A percentile compares a stretch with the other conserved stretches of the same genome.
Evolutionary conservation across 2,329 filamentous ascomycete species (phyloP).

Genomic region (Exophiala mesophila): DNA sequence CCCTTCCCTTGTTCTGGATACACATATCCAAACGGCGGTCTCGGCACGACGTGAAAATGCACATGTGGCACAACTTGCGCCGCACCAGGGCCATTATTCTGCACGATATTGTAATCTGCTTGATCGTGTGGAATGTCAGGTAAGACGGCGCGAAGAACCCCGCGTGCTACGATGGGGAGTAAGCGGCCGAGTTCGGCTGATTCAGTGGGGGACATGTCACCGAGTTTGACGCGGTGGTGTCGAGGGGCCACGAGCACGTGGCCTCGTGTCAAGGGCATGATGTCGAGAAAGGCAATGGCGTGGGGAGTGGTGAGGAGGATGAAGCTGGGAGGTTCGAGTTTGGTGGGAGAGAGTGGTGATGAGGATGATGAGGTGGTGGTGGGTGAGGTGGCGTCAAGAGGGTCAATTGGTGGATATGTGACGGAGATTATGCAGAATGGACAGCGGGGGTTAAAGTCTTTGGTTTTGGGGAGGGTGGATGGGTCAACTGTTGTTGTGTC

Average conservation of each 20-base stretch:
- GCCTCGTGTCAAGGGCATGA: slow-evolving; percentile 76
- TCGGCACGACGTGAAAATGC: slow-evolving; percentile 90
- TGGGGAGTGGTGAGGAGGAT: slow-evolving; percentile 72
- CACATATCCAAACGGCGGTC: slow-evolving; percentile 49
- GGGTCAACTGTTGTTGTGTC: neutral
- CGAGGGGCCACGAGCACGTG: slow-evolving; percentile 81
- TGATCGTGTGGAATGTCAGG: slow-evolving; percentile 33
- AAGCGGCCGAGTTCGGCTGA: slow-evolving; percentile 53
- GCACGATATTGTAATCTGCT: slow-evolving; percentile 87
- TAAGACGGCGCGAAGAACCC: slow-evolving; percentile 67
- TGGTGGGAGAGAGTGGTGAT: slow-evolving; percentile 12
- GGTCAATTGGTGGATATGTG: slow-evolving; percentile 42
- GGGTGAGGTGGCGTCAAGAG: slow-evolving; percentile 13
- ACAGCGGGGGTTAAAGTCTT: slow-evolving; percentile 33
- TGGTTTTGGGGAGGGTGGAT: neutral
- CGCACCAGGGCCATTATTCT: slow-evolving; percentile 87
- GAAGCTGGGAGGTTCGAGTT: slow-evolving; percentile 29
- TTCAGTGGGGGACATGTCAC: slow-evolving; percentile 61
- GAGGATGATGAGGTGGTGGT: too few species aligned
- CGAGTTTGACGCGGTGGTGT: slow-evolving; percentile 70
- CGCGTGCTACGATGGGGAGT: slow-evolving; percentile 54
- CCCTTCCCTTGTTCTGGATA: slow-evolving; percentile 9
- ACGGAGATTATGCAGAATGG: slow-evolving; percentile 56
- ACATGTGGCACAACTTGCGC: slow-evolving; percentile 91
- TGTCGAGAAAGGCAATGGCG: slow-evolving; percentile 86